Evolutionary conservation across 192 early-diverging fungal genomes (phyloP), one percentile per base, ranked within the genome.

Genomic region (Podila epigama): DNA sequence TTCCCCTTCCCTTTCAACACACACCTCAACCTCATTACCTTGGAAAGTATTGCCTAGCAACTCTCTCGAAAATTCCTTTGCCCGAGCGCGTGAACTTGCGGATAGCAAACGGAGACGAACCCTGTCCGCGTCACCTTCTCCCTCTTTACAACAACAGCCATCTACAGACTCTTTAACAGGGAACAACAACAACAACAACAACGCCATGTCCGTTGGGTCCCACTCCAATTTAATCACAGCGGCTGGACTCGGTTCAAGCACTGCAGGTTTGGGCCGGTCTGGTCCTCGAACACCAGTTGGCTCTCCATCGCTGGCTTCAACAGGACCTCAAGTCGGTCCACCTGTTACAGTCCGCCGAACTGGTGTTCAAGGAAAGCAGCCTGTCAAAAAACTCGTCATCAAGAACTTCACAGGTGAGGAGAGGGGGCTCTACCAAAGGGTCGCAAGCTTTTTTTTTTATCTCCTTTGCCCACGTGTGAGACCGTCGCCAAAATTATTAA

Each of bases 341-440:
- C 51, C 68, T 1, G 51, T 48, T 1, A n/a, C n/a, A n/a, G 66
- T 77, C 27, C 65, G 73, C 15, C 37, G 73, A 27, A 68, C 73
- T 28, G 73, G 66, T 20, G 66, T 77, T 10, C 73, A 77, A 54
- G 73, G 73, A 32, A 82, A 78, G 35, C 73, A 70, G 41, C 79
- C 84, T 31, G 60, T 72, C 4, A 89, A 88, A 65, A 90, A 89
- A 66, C 68, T 90, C 29, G 85, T 89, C 40, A 88, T 90, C 58
- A 87, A 80, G 60, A 79, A 82, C 57, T 86, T 90, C 52, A 89
- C 89, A 81, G 88, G 88, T 87, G 75, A 32, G 18, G 18, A 6
- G 18, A 44, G 3, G 16, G 18, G 25, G 44, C n/a, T n/a, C n/a
- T n/a, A n/a, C n/a, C n/a, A n/a, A n/a, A n/a, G n/a, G n/a, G n/a